A percentile compares a stretch with the other conserved stretches of the same genome.
These are phyloP conservation scores for Xylona heveae DNA, from an alignment of 495 filamentous ascomycete species.

Conservation along the genomic window DNA sequence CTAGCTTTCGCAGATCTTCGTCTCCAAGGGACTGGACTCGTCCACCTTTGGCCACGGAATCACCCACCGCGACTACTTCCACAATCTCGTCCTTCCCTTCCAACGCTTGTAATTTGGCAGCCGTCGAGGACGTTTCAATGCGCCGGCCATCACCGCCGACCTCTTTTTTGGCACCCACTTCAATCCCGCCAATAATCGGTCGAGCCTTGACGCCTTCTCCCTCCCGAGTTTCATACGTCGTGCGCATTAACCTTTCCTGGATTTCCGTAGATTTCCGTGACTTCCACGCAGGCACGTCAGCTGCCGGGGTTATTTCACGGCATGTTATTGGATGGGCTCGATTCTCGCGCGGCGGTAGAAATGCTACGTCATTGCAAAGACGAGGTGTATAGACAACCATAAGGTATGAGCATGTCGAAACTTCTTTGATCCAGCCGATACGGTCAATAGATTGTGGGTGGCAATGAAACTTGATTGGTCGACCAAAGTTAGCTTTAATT, in stretches of 20 bases:
- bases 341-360: conserved; percentile 66
- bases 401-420: conserved; percentile 79
- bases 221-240: conserved; percentile 1
- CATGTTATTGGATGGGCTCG: conserved; percentile 63
- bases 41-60: conserved; percentile 30
- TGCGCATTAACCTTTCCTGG: conserved; percentile 17
- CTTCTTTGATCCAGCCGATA: conserved; percentile 89
- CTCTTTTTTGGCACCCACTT: conserved; percentile 32
- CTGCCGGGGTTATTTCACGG: conserved; percentile 40
- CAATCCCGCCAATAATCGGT: conserved; percentile 33
- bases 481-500: neutral
- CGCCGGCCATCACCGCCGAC: conserved; percentile 33
- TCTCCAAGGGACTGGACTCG: conserved; percentile 28
- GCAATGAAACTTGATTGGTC: conserved; percentile 54
- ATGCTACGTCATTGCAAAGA: conserved; percentile 82
- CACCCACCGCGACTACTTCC: conserved; percentile 18
- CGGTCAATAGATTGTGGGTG: conserved; percentile 59
- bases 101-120: conserved; percentile 14
- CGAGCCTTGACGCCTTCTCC: conserved; percentile 4
- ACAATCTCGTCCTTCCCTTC: conserved; percentile 26
- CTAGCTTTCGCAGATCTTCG: conserved; percentile 43
- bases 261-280: conserved; percentile 23
- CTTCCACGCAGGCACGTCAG: conserved; percentile 36
- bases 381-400: conserved; percentile 90
- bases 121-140: conserved; percentile 29